Base-by-base conservation (phyloP, 2,329 filamentous ascomycete genomes). In the Apiospora arundinis region DNA sequence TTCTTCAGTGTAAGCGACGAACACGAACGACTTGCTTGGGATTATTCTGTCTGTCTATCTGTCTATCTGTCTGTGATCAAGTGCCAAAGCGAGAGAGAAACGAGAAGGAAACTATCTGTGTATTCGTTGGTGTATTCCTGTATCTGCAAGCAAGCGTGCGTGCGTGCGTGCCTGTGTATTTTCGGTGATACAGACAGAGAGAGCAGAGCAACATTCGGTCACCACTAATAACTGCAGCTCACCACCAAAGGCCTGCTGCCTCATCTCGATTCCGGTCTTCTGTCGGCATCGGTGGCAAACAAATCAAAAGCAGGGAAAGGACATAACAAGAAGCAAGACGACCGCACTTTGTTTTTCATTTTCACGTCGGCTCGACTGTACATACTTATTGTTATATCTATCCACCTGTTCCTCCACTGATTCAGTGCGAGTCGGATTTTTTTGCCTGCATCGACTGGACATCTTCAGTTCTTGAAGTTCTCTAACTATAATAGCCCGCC, bases 301-400 rank as follows among this genome's bases (percentile, higher is more conserved):
- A 32, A 45, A 45, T 14, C 6, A 56, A 18, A 32, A 23, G 52
- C 52, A 60, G 28, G 28, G 52, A n/a, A 52, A 60, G 32, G 56
- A 63, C 9, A 63, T 40, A 63, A 63, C 28, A 37, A 63, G 52
- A 60, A 37, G 52, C 52, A 28, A 60, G 32, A 63, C 56, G 56
- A 18, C 32, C 28, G 12, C 52, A 28, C 28, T 5, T 21, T 60
- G 2, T 32, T 32, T 40, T 23, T n/a, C n/a, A n/a, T n/a, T 63
- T 63, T 40, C 9, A 9, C 16, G 14, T 32, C 52, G 52, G 25
- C 52, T 40, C 56, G 56, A 63, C 56, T 63, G 56, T 63, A 63
- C 56, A 63, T 63, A 63, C 56, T 63, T 63, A 63, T 63, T 63
- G 56, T 63, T 63, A 63, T 63, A 63, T 63, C 56, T 63, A 63